Evolutionary conservation across 139 green algal genomes (phyloP), one percentile per base, ranked within the genome.

Genomic region (Picocystis salinarum): DNA sequence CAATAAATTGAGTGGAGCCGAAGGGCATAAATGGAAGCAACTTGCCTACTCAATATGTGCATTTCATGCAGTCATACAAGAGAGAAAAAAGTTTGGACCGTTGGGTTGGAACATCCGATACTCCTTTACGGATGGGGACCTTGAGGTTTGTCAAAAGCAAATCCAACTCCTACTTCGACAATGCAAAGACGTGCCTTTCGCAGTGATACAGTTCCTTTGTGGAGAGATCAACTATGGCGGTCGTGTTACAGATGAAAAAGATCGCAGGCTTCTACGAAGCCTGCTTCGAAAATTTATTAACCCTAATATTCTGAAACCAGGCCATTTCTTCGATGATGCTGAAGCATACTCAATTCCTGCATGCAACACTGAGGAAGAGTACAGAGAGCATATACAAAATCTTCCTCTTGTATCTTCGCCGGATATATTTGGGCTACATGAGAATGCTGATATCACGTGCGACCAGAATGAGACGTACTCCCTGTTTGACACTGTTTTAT

Each of bases 161-260:
- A 47, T 89, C 45, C 52, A 52, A 20, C 82, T 78, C 58, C 83
- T 85, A 62, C 59, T 88, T 17, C 37, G 56, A 1, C 66, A 80
- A 58, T 56, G 69, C 47, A 44, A 64, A 6, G 39, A 46, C 23
- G 73, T 83, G 23, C 75, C 79, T 4, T 91, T 75, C 74, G 40
- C 64, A 1, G 77, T 77, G n/a, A 56, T 91, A 17, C 52, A 77
- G 57, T 88, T 83, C 54, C 67, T 91, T 7, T 66, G 79, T 6
- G 75, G 74, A 0, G 58, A 87, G 57, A 85, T 91, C 61, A 88
- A 83, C 64, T 91, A 91, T 50, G 79, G 79, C 23, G 79, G 79
- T 2, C 55, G 77, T n/a, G 75, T 91, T 2, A 91, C 77, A 19
- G 79, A 91, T 45, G 77, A 85, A 48, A 58, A 77, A 24, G 79